These are phyloP conservation scores for Mycena pura DNA, from an alignment of 768 basidiomycete species.

Conservation along the genomic window DNA sequence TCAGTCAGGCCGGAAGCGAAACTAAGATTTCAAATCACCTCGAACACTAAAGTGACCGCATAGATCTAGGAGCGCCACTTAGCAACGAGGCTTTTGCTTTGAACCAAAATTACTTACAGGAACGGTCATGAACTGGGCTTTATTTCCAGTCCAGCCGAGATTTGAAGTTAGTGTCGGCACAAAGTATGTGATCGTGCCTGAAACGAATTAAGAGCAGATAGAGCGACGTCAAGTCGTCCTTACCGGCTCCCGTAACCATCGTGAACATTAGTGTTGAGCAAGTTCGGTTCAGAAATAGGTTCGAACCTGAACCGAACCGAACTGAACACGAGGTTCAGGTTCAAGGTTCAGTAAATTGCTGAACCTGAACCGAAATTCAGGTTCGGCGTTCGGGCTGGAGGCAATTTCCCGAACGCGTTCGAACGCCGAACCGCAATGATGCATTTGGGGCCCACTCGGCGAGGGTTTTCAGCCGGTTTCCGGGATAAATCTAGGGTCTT, in stretches of 20 bases:
- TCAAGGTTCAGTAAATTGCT: too few species aligned
- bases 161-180: conserved; percentile 19
- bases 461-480: too few species aligned
- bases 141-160: conserved; percentile 20
- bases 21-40: conserved; percentile 12
- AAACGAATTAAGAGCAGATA: conserved; percentile 5
- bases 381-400: too few species aligned
- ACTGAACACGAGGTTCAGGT: too few species aligned
- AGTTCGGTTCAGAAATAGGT: too few species aligned
- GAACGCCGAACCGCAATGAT: too few species aligned
- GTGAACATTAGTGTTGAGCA: too few species aligned
- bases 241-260: conserved; percentile 21
- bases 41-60: conserved; percentile 19
- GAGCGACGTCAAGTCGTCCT: conserved; percentile 2
- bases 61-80: conserved; percentile 13
- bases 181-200: conserved; percentile 22
- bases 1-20: conserved; percentile 4
- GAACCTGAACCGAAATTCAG: too few species aligned
- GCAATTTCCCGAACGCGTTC: too few species aligned
- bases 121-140: conserved; percentile 22
- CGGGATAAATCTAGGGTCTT: too few species aligned
- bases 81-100: conserved; percentile 8
- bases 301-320: too few species aligned
- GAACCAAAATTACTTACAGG: conserved; percentile 9
- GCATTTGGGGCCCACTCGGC: too few species aligned